Percentiles rank a stretch among this genome's conserved stretches.
Conservation (phyloP, 208 protist species). For the Leishmania guyanensis region DNA sequence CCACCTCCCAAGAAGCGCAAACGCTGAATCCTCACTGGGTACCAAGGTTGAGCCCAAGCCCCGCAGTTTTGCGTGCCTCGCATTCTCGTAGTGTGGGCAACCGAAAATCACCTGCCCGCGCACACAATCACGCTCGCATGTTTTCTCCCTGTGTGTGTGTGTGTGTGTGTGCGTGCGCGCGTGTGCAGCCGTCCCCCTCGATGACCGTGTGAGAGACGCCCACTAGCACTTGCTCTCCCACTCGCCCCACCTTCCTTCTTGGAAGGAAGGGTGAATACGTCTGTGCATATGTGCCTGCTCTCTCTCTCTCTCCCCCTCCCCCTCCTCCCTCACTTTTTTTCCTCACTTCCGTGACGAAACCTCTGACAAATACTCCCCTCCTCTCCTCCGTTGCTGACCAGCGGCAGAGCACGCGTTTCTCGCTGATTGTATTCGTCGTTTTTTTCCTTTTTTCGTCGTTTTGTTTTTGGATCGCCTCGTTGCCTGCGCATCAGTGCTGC, state of each 20-base stretch:
- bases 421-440: neutral
- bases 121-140: neutral
- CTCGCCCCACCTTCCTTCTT: neutral
- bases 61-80: neutral
- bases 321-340: neutral
- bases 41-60: neutral
- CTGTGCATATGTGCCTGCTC: neutral
- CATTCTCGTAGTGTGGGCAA: neutral
- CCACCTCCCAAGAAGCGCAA: neutral
- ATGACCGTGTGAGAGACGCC: neutral
- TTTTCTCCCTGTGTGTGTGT: neutral
- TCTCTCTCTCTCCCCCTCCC: neutral
- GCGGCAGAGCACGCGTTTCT: neutral
- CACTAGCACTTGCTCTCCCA: neutral
- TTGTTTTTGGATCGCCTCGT: neutral
- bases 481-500: neutral
- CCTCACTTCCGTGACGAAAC: neutral
- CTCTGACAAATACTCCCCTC: neutral
- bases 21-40: neutral
- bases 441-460: conserved; percentile 5
- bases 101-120: neutral
- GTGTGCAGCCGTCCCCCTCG: neutral
- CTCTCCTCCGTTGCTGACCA: neutral
- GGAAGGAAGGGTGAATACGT: neutral
- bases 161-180: neutral